Percentiles rank a stretch among this genome's conserved stretches.
These are phyloP conservation scores for Komagataea norvegica DNA, from an alignment of 1,139 yeast genomes.

Conservation along the genomic window DNA sequence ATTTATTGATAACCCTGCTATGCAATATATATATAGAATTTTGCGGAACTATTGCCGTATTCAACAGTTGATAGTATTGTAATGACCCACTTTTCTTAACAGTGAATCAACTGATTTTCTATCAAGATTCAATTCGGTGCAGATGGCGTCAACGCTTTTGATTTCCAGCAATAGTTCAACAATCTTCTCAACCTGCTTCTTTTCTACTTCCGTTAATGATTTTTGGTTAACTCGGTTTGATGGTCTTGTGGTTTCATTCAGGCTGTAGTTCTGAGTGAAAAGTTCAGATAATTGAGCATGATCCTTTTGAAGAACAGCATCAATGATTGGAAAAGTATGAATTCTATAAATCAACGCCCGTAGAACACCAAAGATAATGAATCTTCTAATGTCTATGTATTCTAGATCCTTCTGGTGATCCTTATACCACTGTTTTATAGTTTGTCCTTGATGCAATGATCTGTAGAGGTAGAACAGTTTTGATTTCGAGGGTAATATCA, in stretches of 20 bases:
- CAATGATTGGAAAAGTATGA: slow-evolving; percentile 62
- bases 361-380: slow-evolving; percentile 80
- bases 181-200: slow-evolving; percentile 33
- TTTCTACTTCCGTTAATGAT: slow-evolving; percentile 20
- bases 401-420: slow-evolving; percentile 54
- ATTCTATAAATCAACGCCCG: slow-evolving; percentile 81
- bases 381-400: slow-evolving; percentile 75
- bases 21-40: not conserved
- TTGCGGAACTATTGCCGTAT: not conserved
- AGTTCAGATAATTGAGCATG: slow-evolving; percentile 7
- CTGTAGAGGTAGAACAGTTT: slow-evolving; percentile 71
- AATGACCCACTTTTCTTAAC: slow-evolving; percentile 37
- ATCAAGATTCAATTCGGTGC: slow-evolving; percentile 61
- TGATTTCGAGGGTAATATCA: slow-evolving; percentile 57
- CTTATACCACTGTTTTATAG: slow-evolving; percentile 77
- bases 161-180: slow-evolving; percentile 49
- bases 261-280: slow-evolving; percentile 4
- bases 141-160: slow-evolving; percentile 66
- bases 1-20: no score
- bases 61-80: slow-evolving; percentile 32
- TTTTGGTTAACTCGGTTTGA: slow-evolving; percentile 9
- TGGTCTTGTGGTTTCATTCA: not conserved
- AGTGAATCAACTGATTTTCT: slow-evolving; percentile 50
- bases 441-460: slow-evolving; percentile 72
- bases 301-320: slow-evolving; percentile 21